Evolutionary conservation across 1,284 basidiomycete genomes (phyloP), one percentile per base, ranked within the genome.

Genomic region (Dichomitus squalens): DNA sequence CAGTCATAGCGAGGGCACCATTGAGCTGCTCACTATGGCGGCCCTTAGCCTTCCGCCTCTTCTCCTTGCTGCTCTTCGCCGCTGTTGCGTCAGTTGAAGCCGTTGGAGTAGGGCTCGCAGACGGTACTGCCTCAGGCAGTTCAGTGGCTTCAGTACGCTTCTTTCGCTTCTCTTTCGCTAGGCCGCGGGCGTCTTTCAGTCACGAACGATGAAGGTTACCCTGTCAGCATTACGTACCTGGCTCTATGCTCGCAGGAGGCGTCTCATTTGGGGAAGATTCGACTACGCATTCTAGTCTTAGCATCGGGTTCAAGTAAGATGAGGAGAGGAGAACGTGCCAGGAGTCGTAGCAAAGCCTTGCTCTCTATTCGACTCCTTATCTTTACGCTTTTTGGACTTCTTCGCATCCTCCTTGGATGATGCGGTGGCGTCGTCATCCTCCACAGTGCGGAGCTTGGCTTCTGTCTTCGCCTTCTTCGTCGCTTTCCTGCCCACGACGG

Each of bases 341-440:
- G 40, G 16, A 36, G 18, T 27, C 12, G 20, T 12, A 7, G 38
- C 36, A 4, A 21, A 33, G 20, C 21, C 23, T 36, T 23, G 35
- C 12, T 18, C 12, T 9, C 27, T 18, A 8, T n/a, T 40, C 7
- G 44, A 23, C 3, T 46, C 56, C 9, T 44, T 52, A 1, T 29
- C 29, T 38, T 51, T 57, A 9, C 48, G 61, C 43, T 57, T 63
- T 46, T 46, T 56, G 2, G 48, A 41, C 20, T 7, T 31, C 27
- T 53, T 52, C 18, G 38, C 34, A 14, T 16, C 43, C 14, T 47
- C 53, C 23, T 39, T 49, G 3, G 40, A 29, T 6, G 21, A 25
- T 6, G 20, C n/a, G 18, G 7, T 11, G 12, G 18, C n/a, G 2
- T 31, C 31, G 3, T 16, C 18, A 20, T 27, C 18, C 25, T 44